phyloP scores from a whole-genome alignment of 1,139 yeast species.

The Citeromyces hawaiiensis region DNA sequence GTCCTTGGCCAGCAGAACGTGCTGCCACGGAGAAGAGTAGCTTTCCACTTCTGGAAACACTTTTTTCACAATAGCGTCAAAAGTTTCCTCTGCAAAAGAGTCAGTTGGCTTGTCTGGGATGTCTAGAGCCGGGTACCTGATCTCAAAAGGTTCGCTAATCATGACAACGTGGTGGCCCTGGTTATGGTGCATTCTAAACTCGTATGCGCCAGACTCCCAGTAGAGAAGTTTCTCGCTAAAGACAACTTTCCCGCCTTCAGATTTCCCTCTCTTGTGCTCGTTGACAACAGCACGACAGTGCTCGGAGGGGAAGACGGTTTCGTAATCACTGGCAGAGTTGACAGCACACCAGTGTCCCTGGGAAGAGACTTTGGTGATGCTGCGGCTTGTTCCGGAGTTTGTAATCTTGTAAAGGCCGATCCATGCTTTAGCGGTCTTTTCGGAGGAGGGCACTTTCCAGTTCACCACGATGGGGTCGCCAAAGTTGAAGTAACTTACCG shows the following conservation, averaged over 20 bases:
- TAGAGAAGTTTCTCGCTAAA: constrained; percentile 39
- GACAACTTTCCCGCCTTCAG: constrained; percentile 31
- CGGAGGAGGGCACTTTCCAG: constrained; percentile 42
- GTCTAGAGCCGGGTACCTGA: constrained; percentile 18
- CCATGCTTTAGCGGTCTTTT: constrained; percentile 40
- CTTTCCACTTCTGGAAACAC: constrained; percentile 10
- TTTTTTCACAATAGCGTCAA: constrained; percentile 20
- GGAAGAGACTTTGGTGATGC: constrained; percentile 49
- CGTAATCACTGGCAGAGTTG: constrained; percentile 1
- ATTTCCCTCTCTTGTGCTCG: constrained; percentile 3
- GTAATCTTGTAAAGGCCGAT: constrained; percentile 61
- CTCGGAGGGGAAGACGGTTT: constrained; percentile 2
- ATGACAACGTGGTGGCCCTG: constrained; percentile 62
- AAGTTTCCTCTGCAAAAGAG: constrained; percentile 22
- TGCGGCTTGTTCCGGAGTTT: constrained; percentile 46
- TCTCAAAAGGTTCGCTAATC: constrained; percentile 61
- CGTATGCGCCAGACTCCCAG: constrained; percentile 67
- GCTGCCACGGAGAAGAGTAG: not conserved
- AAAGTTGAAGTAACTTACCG: constrained; percentile 19
- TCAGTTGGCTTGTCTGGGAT: constrained; percentile 5
- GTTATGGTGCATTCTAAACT: constrained; percentile 60
- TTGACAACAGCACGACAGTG: not conserved
- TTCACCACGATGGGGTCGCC: constrained; percentile 43
- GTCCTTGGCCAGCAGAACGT: not conserved
- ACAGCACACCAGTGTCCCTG: constrained; percentile 60